Percentiles rank a stretch among this genome's conserved stretches.
These are phyloP conservation scores for Rhizophora apiculata DNA, from an alignment of 345 rosid genomes.

Conservation along the genomic window DNA sequence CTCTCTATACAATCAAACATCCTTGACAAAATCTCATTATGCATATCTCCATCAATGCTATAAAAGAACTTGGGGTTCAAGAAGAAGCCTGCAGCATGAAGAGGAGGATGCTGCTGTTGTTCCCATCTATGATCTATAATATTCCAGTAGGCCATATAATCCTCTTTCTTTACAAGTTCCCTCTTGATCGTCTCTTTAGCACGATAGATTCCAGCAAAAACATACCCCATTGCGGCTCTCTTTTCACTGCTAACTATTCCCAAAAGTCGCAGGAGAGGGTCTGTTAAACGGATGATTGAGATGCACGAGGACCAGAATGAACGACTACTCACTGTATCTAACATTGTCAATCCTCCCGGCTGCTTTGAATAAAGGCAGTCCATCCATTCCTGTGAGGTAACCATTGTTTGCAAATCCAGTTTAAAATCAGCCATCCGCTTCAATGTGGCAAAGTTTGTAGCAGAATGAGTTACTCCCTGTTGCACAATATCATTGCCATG, in stretches of 20 bases:
- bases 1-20: constrained; percentile 86
- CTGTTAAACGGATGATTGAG: constrained; percentile 46
- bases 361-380: constrained; percentile 66
- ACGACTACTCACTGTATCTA: constrained; percentile 60
- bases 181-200: constrained; percentile 81
- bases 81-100: constrained; percentile 86
- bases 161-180: constrained; percentile 59
- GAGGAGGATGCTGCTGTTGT: constrained; percentile 65
- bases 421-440: constrained; percentile 53
- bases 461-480: constrained; percentile 51
- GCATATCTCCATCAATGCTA: constrained; percentile 60
- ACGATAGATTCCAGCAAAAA: constrained; percentile 71
- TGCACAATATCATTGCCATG: constrained; percentile 68
- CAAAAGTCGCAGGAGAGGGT: constrained; percentile 65
- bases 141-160: constrained; percentile 71
- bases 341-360: constrained; percentile 61
- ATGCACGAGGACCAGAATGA: constrained; percentile 75
- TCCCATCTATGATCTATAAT: constrained; percentile 80
- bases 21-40: constrained; percentile 54
- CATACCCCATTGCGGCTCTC: constrained; percentile 86
- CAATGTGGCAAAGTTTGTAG: constrained; percentile 69
- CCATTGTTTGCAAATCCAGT: constrained; percentile 70
- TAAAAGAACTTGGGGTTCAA: constrained; percentile 91
- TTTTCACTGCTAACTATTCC: constrained; percentile 50
- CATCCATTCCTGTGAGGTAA: constrained; percentile 83